A percentile compares a stretch with the other conserved stretches of the same genome.
Conservation (phyloP, 345 rosid species). For the Brassica carinata region DNA sequence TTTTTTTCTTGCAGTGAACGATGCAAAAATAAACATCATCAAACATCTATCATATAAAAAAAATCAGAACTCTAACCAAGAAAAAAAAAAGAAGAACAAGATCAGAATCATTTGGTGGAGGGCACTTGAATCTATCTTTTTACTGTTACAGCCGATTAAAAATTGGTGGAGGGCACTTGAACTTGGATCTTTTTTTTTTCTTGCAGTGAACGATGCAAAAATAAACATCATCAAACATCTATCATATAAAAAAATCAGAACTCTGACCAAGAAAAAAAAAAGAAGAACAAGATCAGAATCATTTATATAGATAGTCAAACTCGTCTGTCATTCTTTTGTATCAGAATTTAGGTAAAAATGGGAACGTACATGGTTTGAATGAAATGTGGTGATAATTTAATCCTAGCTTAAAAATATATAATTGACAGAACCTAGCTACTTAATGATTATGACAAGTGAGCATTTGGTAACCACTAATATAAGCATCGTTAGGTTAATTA, state of each 20-base stretch:
- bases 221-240: neutral
- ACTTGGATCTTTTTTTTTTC: neutral
- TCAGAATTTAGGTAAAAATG: constrained; percentile 8
- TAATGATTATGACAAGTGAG: constrained; percentile 32
- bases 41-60: neutral
- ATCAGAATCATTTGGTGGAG: neutral
- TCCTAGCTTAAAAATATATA: neutral
- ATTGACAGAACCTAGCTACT: constrained; percentile 13
- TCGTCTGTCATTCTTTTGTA: constrained; percentile 6
- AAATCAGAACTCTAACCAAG: neutral
- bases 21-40: neutral
- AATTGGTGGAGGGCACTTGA: neutral
- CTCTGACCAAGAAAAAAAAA: neutral
- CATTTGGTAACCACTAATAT: constrained; percentile 30
- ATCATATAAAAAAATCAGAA: neutral
- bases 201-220: neutral
- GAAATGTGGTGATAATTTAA: constrained; percentile 4
- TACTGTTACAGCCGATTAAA: neutral
- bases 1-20: neutral
- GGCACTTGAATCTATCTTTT: neutral
- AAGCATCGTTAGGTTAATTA: constrained; percentile 35
- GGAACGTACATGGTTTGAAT: constrained; percentile 16
- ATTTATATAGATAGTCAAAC: constrained; percentile 6
- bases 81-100: neutral
- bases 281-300: neutral